Base-by-base conservation (phyloP, 495 filamentous ascomycete genomes). In the Tricharina praecox region DNA sequence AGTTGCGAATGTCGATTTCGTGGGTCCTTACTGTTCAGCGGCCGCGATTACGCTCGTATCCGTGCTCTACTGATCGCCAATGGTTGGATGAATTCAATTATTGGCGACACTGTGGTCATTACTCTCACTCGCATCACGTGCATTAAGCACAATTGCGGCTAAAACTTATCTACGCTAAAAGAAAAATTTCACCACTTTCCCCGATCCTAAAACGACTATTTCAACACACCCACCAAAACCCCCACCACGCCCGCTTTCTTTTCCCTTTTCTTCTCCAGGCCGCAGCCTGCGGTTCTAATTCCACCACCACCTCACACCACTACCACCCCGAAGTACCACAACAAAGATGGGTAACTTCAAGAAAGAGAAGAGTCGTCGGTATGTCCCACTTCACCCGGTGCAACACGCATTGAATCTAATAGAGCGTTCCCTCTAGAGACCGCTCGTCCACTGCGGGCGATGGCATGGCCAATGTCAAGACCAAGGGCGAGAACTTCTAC, bases 401-500 rank as follows among this genome's bases (percentile, higher is more conserved):
- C 1, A 15, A 23, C 26, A 19, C 4, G 2, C 45, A 10, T 9
- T 16, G 21, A 23, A 24, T 11, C 32, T 45, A 18, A 37, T 54
- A 39, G 28, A 10, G 10, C 10, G 15, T 53, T n/a, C 15, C 15
- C 13, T 19, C 23, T 16, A 70, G 71, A 32, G 46, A 50, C 20
- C 70, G 84, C 54, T 74, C 93, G 70, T 85, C 85, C 43, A 85
- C 86, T 70, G 67, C 68, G 40, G 72, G 71, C 49, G 79, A 85
- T 73, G 86, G 85, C 56, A 87, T 88, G 82, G 70, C 63, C 49
- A 93, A 96, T 67, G 85, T 95, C 45, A 83, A 78, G 61, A 69
- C 74, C 50, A 97, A 97, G 65, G 90, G 92, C 63, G 92, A 95
- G 72, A 93, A 93, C 64, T 93, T 93, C 66, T 93, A 92, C 64